phyloP scores from a whole-genome alignment of 192 early-diverging fungal species.

The Entomortierella chlamydospora region DNA sequence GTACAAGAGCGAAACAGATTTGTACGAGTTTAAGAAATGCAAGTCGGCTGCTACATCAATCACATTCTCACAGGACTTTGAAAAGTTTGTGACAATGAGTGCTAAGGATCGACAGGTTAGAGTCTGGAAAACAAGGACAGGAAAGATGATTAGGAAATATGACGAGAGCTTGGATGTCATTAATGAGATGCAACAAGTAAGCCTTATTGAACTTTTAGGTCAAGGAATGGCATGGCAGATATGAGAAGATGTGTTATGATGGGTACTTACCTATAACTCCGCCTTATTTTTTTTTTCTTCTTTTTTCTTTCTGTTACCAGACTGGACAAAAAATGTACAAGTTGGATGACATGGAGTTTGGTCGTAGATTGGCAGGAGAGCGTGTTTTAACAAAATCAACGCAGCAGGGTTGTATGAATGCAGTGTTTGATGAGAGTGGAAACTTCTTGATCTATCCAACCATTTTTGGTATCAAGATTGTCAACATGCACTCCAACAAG shows the following conservation, averaged over 20 bases:
- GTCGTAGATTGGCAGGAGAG: slow-evolving; percentile 89
- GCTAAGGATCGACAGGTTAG: slow-evolving; percentile 86
- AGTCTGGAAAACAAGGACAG: slow-evolving; percentile 85
- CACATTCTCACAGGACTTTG: slow-evolving; percentile 82
- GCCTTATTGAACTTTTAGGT: too few species aligned
- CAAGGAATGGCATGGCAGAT: too few species aligned
- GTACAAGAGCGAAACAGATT: slow-evolving; percentile 94
- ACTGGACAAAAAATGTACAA: slow-evolving; percentile 79
- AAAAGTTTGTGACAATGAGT: slow-evolving; percentile 90
- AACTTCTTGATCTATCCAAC: slow-evolving; percentile 92
- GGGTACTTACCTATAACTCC: too few species aligned
- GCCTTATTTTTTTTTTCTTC: background rate
- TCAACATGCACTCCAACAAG: slow-evolving; percentile 88
- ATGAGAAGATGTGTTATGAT: too few species aligned
- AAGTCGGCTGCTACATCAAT: slow-evolving; percentile 85
- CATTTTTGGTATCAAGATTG: slow-evolving; percentile 95
- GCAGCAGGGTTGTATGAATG: slow-evolving; percentile 74
- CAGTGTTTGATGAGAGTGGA: slow-evolving; percentile 92
- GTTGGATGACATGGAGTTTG: slow-evolving; percentile 99
- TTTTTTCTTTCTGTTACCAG: slow-evolving; percentile 36
- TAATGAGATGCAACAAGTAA: slow-evolving; percentile 87
- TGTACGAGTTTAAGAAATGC: slow-evolving; percentile 96
- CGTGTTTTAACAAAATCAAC: slow-evolving; percentile 84
- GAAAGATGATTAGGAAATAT: slow-evolving; percentile 90
- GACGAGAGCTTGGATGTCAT: slow-evolving; percentile 89